Evolutionary conservation across 805 yeast species (phyloP), one percentile per base, ranked within the genome.

Genomic region (Saccharomycopsis oosterbeekiorum): DNA sequence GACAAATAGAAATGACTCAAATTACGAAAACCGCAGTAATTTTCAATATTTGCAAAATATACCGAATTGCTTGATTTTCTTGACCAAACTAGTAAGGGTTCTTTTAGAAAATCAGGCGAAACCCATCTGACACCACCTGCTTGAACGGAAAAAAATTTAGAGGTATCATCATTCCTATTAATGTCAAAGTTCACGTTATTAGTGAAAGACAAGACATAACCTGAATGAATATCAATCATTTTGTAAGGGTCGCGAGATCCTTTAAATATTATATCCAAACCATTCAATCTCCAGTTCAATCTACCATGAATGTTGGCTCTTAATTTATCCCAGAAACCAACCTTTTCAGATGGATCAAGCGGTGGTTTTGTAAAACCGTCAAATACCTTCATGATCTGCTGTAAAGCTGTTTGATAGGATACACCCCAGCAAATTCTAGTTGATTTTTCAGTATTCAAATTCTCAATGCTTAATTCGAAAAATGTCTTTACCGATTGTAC

Each of bases 261-360:
- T 68, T 89, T 88, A 67, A 86, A 75, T 1, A 83, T 78, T 6
- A 86, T 78, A 61, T 83, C 80, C 54, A 88, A 75, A 12, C 83
- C 80, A 1, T 79, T 74, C 24, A 80, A 71, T 1, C 73, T 72
- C 78, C 88, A 80, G 15, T 73, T 69, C 59, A 85, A 72, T 19
- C 82, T 79, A 0, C 96, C 96, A 74, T 92, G 97, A 67, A 90
- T 74, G 15, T 86, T 77, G 36, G 84, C 78, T 57, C 97, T 75
- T 34, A 90, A 72, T 70, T 91, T 93, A 72, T 92, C 98, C 98
- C 98, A 92, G 66, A 91, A 85, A 0, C 98, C 98, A 14, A 90
- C 74, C 66, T 86, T 87, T 2, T 83, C 80, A 1, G 97, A 89
- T 0, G 92, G 92, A 70, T 92, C 98, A 15, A 88, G 74, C 0